Conservation (phyloP, 495 filamentous ascomycete species). For the Penicillium taxi region DNA sequence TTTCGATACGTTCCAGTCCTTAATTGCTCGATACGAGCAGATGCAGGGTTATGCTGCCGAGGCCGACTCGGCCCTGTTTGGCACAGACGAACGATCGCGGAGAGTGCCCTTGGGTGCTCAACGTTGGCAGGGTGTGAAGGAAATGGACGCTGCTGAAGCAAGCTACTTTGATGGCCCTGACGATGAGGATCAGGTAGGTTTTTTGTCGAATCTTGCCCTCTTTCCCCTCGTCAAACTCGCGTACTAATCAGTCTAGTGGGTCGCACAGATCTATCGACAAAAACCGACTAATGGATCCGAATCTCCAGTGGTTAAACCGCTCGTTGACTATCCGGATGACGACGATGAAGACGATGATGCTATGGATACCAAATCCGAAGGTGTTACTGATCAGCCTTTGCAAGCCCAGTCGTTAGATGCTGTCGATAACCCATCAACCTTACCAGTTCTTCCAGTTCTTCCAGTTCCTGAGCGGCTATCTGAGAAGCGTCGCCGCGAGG, state of each 20-base stretch:
- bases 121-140: constrained; percentile 68
- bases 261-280: too few species aligned
- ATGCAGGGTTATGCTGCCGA: constrained; percentile 57
- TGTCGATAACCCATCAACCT: constrained; percentile 21
- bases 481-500: constrained; percentile 84
- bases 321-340: constrained; percentile 89
- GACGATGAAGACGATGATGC: constrained; percentile 62
- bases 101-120: constrained; percentile 56
- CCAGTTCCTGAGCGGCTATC: constrained; percentile 65
- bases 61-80: constrained; percentile 47
- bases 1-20: constrained; percentile 72
- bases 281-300: constrained; percentile 37
- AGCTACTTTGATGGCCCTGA: constrained; percentile 91
- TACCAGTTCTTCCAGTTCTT: constrained; percentile 28
- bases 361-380: constrained; percentile 42
- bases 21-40: constrained; percentile 76
- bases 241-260: too few species aligned
- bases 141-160: constrained; percentile 81
- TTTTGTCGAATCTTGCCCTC: background rate
- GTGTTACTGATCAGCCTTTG: constrained; percentile 10
- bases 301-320: constrained; percentile 56
- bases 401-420: constrained; percentile 11
- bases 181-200: constrained; percentile 70
- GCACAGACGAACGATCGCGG: constrained; percentile 41
- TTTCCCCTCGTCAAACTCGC: too few species aligned